These are phyloP conservation scores for Mimosa bimucronata DNA, from an alignment of 306 rosid species.

Conservation along the genomic window DNA sequence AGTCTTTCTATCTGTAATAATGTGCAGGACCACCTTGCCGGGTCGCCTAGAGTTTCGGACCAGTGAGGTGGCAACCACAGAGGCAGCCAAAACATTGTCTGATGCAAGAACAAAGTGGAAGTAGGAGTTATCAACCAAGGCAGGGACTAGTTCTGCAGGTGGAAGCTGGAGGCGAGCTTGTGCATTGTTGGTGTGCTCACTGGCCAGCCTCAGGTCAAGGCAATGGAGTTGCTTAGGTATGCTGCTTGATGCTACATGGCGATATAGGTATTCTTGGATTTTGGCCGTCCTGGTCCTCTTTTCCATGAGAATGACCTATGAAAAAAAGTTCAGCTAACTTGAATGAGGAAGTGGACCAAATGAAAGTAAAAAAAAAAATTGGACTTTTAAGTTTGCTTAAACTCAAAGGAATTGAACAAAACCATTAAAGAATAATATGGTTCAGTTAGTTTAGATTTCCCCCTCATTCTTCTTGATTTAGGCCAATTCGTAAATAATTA, in stretches of 20 bases:
- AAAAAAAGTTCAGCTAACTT: constrained; percentile 26
- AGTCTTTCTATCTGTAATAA: constrained; percentile 91
- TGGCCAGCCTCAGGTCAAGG: constrained; percentile 82
- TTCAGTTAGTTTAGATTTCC: neutral
- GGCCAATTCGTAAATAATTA: neutral
- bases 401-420: neutral
- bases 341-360: neutral
- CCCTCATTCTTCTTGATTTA: neutral
- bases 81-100: constrained; percentile 89
- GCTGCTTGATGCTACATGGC: constrained; percentile 98
- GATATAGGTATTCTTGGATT: constrained; percentile 91
- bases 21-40: constrained; percentile 71
- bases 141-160: constrained; percentile 86
- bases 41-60: constrained; percentile 76
- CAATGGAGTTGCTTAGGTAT: constrained; percentile 98
- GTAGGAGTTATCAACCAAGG: constrained; percentile 88
- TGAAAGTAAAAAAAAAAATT: neutral
- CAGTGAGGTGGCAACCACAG: constrained; percentile 87
- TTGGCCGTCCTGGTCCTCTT: constrained; percentile 83
- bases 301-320: constrained; percentile 66
- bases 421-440: neutral
- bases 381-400: neutral
- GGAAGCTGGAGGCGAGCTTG: constrained; percentile 97
- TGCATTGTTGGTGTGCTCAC: constrained; percentile 90
- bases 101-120: constrained; percentile 93